Evolutionary conservation across 495 filamentous ascomycete genomes (phyloP).

Genomic region (Neurospora sp.): DNA sequence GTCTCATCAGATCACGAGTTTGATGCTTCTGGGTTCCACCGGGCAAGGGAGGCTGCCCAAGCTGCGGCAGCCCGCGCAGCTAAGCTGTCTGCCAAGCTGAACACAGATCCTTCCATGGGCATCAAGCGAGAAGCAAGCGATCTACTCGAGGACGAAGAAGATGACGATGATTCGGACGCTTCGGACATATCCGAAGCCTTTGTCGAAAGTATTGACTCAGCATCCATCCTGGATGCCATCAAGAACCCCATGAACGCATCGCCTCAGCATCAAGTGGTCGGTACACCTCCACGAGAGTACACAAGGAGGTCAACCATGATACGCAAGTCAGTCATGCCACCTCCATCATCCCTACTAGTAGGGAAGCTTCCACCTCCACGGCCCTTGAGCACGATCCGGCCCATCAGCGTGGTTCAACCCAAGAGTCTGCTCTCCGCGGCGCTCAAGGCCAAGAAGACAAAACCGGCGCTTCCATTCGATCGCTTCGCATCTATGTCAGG

Average conservation of each 20-base stretch:
- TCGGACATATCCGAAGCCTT: slow-evolving; percentile 44
- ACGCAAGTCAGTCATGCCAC: slow-evolving; percentile 29
- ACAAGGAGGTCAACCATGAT: slow-evolving; percentile 36
- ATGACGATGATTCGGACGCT: slow-evolving; percentile 44
- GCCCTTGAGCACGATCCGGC: slow-evolving; percentile 73
- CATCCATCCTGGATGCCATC: slow-evolving; percentile 41
- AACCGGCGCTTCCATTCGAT: slow-evolving; percentile 74
- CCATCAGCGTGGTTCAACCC: slow-evolving; percentile 74
- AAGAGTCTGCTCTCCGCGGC: slow-evolving; percentile 57
- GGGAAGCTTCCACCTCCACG: slow-evolving; percentile 82
- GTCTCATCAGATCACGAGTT: slow-evolving; percentile 85
- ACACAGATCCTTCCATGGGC: slow-evolving; percentile 28
- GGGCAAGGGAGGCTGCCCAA: slow-evolving; percentile 40
- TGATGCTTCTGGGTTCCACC: slow-evolving; percentile 54
- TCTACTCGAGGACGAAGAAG: slow-evolving; percentile 44
- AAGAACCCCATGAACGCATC: slow-evolving; percentile 39
- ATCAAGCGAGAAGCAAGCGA: slow-evolving; percentile 42
- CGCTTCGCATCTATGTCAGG: slow-evolving; percentile 78
- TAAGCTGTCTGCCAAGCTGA: slow-evolving; percentile 35
- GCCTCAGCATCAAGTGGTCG: slow-evolving; percentile 39
- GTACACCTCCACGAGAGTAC: slow-evolving; percentile 44
- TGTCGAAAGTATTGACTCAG: slow-evolving; percentile 43
- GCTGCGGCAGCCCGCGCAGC: slow-evolving; percentile 21
- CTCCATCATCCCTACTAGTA: slow-evolving; percentile 47
- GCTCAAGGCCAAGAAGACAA: slow-evolving; percentile 69